phyloP scores from a whole-genome alignment of 768 basidiomycete genomes.

The Lentinula sp. region DNA sequence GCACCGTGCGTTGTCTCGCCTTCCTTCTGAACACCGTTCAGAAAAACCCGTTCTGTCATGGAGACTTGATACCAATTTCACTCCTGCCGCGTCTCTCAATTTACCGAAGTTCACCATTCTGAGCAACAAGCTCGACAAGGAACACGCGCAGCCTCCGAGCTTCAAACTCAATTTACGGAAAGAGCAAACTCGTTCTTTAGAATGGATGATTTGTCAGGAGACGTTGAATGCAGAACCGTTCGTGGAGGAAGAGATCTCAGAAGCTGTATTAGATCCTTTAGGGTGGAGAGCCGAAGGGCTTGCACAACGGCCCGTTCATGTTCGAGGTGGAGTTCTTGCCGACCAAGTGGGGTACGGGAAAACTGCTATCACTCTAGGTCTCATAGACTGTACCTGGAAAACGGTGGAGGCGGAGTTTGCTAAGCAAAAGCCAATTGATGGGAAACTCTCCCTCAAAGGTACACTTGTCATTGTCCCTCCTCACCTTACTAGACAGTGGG shows the following conservation, averaged over 20 bases:
- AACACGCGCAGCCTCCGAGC: conserved; percentile 71
- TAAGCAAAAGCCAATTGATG: conserved; percentile 38
- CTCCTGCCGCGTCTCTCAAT: conserved; percentile 51
- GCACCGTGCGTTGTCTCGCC: conserved; percentile 78
- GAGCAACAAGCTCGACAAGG: conserved; percentile 70
- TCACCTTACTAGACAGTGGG: conserved; percentile 89
- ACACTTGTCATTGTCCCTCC: conserved; percentile 85
- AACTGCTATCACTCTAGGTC: conserved; percentile 88
- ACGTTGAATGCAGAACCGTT: conserved; percentile 59
- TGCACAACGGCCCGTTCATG: conserved; percentile 65
- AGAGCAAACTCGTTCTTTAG: conserved; percentile 86
- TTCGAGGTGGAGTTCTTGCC: conserved; percentile 89
- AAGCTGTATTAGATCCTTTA: conserved; percentile 78
- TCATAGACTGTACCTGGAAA: conserved; percentile 70
- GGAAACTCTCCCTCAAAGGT: conserved; percentile 74
- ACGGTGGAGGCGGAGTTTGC: conserved; percentile 53
- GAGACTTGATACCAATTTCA: conserved; percentile 77
- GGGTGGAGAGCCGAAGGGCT: conserved; percentile 96
- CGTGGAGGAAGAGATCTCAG: conserved; percentile 90
- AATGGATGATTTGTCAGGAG: conserved; percentile 91
- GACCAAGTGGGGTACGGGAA: conserved; percentile 98
- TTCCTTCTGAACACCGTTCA: conserved; percentile 53
- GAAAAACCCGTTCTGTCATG: conserved; percentile 58
- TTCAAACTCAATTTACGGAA: conserved; percentile 71
- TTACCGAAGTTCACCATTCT: conserved; percentile 62